phyloP scores from a whole-genome alignment of 2,329 filamentous ascomycete genomes.

The Cladosporium cucumerinum region DNA sequence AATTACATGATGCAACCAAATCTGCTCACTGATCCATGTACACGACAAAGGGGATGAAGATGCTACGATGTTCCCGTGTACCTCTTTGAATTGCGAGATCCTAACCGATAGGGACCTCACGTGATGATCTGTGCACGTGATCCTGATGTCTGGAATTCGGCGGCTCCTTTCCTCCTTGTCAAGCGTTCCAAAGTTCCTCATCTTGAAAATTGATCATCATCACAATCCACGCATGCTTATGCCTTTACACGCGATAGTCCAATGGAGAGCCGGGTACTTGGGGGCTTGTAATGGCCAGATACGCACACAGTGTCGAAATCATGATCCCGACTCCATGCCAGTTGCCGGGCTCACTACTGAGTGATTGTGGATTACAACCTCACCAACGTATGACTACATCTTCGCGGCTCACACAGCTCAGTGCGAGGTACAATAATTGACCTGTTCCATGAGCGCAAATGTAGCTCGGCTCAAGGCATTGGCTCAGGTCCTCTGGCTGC shows the following conservation, averaged over 20 bases:
- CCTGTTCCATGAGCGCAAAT: not conserved
- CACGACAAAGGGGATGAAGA: not conserved
- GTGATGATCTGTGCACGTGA: not conserved
- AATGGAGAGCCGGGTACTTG: not conserved
- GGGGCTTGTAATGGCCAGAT: not conserved
- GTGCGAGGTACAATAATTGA: not conserved
- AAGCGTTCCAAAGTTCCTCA: not conserved
- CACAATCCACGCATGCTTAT: not conserved
- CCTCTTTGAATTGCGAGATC: too few relatives aligned
- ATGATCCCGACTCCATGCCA: not conserved
- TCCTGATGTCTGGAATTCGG: not conserved
- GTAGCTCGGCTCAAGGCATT: not conserved
- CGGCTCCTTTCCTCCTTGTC: not conserved
- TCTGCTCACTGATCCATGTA: not conserved
- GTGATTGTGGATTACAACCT: not conserved
- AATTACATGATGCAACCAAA: not conserved
- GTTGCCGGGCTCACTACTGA: not conserved
- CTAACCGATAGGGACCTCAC: not conserved
- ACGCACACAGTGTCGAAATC: not conserved
- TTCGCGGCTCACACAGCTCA: not conserved
- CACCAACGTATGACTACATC: not conserved
- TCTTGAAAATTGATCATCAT: not conserved
- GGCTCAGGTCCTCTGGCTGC: not conserved
- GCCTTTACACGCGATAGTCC: rapidly evolving
- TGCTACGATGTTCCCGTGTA: not conserved